These are phyloP conservation scores for Cercospora berteroae DNA, from an alignment of 2,329 filamentous ascomycete genomes.

Conservation along the genomic window DNA sequence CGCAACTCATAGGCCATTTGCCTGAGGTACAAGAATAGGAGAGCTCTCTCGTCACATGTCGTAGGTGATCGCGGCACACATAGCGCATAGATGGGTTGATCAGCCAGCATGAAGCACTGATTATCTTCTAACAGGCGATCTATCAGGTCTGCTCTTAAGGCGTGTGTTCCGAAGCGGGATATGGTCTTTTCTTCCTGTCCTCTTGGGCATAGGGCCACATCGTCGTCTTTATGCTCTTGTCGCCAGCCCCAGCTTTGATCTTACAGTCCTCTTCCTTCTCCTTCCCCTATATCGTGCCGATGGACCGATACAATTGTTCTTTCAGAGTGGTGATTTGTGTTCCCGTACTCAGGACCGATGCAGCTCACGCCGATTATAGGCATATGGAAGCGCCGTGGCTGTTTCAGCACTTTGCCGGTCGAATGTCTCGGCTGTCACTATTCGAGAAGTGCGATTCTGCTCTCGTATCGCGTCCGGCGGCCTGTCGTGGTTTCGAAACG, in stretches of 20 bases:
- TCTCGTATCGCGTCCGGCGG: not conserved
- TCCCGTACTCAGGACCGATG: not conserved
- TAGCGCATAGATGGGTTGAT: not conserved
- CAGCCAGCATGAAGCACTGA: not conserved
- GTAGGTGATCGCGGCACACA: not conserved
- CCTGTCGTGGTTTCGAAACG: not conserved
- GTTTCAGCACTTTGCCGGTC: not conserved
- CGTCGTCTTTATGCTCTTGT: not conserved
- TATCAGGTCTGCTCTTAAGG: not conserved
- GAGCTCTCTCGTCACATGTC: not conserved
- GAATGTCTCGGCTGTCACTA: not conserved
- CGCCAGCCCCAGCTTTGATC: not conserved
- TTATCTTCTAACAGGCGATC: not conserved
- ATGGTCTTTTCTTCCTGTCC: not conserved
- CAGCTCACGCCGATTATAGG: not conserved
- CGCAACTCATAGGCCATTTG: conserved; percentile 18
- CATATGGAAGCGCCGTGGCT: not conserved
- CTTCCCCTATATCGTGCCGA: not conserved
- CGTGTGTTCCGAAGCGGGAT: not conserved
- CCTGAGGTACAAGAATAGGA: not conserved
- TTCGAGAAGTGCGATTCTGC: not conserved
- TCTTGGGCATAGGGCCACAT: not conserved
- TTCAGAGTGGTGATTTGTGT: conserved; percentile 1
- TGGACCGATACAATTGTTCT: no score
- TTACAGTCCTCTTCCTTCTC: not conserved